phyloP scores from a whole-genome alignment of 139 green algal species.

The Coccomyxa sp. region DNA sequence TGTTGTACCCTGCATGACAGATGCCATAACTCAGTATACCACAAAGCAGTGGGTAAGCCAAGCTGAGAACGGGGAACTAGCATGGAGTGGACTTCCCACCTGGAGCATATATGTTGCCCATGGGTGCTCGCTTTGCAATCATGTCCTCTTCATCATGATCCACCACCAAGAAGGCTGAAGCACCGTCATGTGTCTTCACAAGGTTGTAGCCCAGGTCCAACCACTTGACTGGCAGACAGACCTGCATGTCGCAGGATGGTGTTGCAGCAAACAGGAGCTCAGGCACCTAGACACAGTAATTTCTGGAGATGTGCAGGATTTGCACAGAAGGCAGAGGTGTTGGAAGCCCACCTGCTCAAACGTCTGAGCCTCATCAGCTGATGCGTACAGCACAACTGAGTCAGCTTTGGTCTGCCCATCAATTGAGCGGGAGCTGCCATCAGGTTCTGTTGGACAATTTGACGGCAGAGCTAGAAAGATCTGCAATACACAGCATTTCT shows the following conservation, averaged over 20 bases:
- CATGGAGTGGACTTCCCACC: conserved; percentile 18
- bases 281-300: too few relatives aligned
- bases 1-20: conserved; percentile 41
- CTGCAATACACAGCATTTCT: too few relatives aligned
- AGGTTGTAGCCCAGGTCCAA: conserved; percentile 73
- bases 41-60: neutral
- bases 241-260: conserved; percentile 24
- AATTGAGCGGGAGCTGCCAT: conserved; percentile 40
- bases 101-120: conserved; percentile 61
- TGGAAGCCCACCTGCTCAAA: conserved; percentile 40
- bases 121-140: conserved; percentile 22
- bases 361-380: conserved; percentile 43
- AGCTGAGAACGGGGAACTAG: neutral
- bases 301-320: neutral
- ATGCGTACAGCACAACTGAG: conserved; percentile 43
- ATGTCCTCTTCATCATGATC: conserved; percentile 62
- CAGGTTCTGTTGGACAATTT: conserved; percentile 60
- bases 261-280: too few relatives aligned
- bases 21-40: too few relatives aligned
- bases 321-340: neutral
- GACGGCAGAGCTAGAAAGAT: conserved; percentile 75
- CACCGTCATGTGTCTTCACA: conserved; percentile 71
- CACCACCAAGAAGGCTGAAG: conserved; percentile 72
- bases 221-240: conserved; percentile 72
- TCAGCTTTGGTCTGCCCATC: conserved; percentile 20